These are phyloP conservation scores for Curvularia lunata DNA, from an alignment of 2,329 filamentous ascomycete genomes.

Conservation along the genomic window DNA sequence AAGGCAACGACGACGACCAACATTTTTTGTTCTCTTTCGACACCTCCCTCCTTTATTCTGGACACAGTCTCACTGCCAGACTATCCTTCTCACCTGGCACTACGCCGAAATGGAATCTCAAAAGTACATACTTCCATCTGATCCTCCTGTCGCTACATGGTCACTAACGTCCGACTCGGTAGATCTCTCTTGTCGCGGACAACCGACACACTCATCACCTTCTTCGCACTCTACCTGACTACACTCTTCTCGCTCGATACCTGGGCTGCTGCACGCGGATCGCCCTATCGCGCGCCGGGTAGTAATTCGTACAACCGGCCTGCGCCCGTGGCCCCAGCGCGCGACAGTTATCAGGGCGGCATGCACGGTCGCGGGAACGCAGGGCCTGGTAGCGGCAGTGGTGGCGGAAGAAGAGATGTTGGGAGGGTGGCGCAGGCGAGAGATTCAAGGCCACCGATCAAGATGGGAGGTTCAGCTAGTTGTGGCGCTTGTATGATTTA, in stretches of 20 bases:
- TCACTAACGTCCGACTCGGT: background rate
- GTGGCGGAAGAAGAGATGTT: conserved; percentile 22
- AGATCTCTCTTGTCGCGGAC: conserved; percentile 14
- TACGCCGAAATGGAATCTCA: conserved; percentile 8
- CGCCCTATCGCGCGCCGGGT: conserved; percentile 38
- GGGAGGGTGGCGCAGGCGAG: conserved; percentile 29
- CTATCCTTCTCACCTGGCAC: background rate
- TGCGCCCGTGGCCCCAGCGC: conserved; percentile 22
- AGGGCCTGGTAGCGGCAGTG: conserved; percentile 22
- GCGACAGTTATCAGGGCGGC: conserved; percentile 39
- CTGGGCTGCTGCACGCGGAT: conserved; percentile 44
- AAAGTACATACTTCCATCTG: conserved; percentile 6
- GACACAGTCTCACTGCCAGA: background rate
- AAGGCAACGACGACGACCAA: conserved; percentile 12
- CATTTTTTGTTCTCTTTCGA: background rate
- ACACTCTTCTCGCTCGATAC: conserved; percentile 49
- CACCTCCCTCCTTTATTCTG: background rate
- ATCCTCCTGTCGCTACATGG: background rate
- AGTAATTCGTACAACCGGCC: conserved; percentile 34
- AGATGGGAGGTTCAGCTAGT: conserved; percentile 31
- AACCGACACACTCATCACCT: conserved; percentile 37
- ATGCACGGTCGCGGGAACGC: conserved; percentile 39
- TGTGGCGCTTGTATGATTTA: conserved; percentile 43
- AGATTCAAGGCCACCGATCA: conserved; percentile 39
- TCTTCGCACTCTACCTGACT: conserved; percentile 49